Evolutionary conservation across 1,284 basidiomycete genomes (phyloP), one percentile per base, ranked within the genome.

Genomic region (Xerocomus amazonicus): DNA sequence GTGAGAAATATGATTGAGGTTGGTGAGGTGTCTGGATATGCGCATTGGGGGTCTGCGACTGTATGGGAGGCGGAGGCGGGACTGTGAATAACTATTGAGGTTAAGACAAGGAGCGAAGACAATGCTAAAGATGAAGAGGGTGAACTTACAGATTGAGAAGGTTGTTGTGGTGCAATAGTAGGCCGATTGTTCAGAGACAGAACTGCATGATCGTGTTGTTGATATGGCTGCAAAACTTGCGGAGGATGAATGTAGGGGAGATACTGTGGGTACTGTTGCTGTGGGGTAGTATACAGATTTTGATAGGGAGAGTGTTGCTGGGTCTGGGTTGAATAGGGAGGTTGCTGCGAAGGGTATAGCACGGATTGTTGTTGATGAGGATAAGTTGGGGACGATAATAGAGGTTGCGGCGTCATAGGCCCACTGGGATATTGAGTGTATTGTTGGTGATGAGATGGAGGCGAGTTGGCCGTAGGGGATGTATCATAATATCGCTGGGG

Each of bases 91-190:
- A 17, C 31, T 65, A 60, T n/a, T 52, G 54, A 31, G 50, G 51
- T 33, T 46, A 49, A 40, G 41, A 27, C 29, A 38, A 27, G 6
- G 29, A 9, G 14, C 17, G 17, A 37, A 39, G 41, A 10, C 8
- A 33, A 19, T 36, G 43, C 43, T 14, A 63, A 67, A n/a, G 68
- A 65, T 16, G 17, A 31, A 43, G 4, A 19, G 10, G 16, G 29
- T 31, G 28, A 34, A 41, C 63, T 51, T 16, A 65, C 60, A 0
- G 46, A 12, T 45, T 80, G 70, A 13, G 80, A 76, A 55, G 43
- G 50, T 16, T 47, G 52, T 42, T 31, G 57, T 19, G 50, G 34
- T 9, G 38, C 10, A 33, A 39, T 19, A 27, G 35, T 32, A 9
- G 49, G 13, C 42, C 54, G 57, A 28, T 37, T 47, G 27, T 33